Base-by-base conservation (phyloP, 2,329 filamentous ascomycete genomes). In the Alternaria alternata region DNA sequence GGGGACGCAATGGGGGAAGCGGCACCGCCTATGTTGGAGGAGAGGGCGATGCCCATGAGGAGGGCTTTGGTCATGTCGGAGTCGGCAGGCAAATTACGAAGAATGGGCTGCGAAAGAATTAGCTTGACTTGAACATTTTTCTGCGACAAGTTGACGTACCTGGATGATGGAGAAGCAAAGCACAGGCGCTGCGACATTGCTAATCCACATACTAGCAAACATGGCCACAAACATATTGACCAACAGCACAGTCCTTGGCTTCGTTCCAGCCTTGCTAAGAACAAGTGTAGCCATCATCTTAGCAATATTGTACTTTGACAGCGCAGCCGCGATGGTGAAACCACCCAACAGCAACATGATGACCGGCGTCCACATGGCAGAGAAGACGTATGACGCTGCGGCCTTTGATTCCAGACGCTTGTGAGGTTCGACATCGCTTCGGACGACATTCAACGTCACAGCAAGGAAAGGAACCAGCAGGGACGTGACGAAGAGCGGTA, bases 211-310 rank as follows among this genome's bases (percentile, higher is more conserved):
- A 71, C 93, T 97, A 8, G 96, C 91, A 77, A 99, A 96, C 74
- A 95, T 96, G 56, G 94, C 94, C 42, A 99, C 95, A 71, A 97
- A 94, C 95, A 99, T 99, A 81, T 94, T 97, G 54, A 94, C 95
- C n/a, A 99, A 81, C 5, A 99, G 85, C 4, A 99, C 95, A 3
- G 92, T 94, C 56, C 89, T 86, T 9, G 95, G 95, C 71, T 89
- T 91, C 4, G 95, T 97, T 7, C 95, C 95, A 8, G 95, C 95
- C 82, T 97, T 98, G 83, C 93, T 97, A 34, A 99, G 85, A 28
- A 99, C 92, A 72, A 98, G 93, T 1, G 94, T 97, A 2, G 95
- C 95, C 81, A 99, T 93, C 75, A 95, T 91, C 81, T 98, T 97
- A 62, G 97, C 95, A 72, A 99, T 98, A 69, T 94, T 95, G 79